Base-by-base conservation (phyloP, 2,329 filamentous ascomycete genomes). In the Penicillium sp. region DNA sequence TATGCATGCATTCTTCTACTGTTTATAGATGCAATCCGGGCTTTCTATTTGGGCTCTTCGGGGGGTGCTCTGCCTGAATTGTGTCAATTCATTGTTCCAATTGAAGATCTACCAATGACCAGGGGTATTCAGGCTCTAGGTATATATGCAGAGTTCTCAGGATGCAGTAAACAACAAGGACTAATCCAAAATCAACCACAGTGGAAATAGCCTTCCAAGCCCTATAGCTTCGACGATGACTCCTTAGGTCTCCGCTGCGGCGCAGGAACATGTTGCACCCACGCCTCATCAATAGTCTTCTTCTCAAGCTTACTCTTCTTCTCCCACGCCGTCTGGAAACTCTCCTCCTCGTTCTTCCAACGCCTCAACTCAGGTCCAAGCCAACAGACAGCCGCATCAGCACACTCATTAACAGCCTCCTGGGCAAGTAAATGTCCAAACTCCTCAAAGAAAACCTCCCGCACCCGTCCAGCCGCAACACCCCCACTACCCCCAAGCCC, bases 351-450 rank as follows among this genome's bases (percentile, higher is more conserved):
- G 2, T 66, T 71, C 59, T 78, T 75, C 84, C 86, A 89, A 26
- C 77, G 71, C 41, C 74, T 69, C 59, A 89, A 60, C 68, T 88
- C 85, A n/a, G 67, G 65, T 0, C 71, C 78, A 53, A 89, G 71
- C 79, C 85, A 90, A 25, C 70, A 67, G 0, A 81, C 82, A 0
- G 83, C 81, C 18, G 82, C 67, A 55, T 82, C 77, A 1, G 90
- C 92, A 58, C 87, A 89, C 65, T 84, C 79, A 2, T 67, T 76
- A 0, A 89, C 89, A 37, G 83, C 82, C 73, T 96, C 92, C 84
- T 96, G 89, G 0, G 92, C 88, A 26, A 97, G 84, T 41, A 97
- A 73, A 72, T 97, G 93, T 0, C 92, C 91, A 6, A 81, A 79
- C 0, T 81, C 82, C 26, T 87, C 75, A 7, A 94, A 73, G 15